Base-by-base conservation (phyloP, 164 flowering plant species). In the Akebia trifoliata region DNA sequence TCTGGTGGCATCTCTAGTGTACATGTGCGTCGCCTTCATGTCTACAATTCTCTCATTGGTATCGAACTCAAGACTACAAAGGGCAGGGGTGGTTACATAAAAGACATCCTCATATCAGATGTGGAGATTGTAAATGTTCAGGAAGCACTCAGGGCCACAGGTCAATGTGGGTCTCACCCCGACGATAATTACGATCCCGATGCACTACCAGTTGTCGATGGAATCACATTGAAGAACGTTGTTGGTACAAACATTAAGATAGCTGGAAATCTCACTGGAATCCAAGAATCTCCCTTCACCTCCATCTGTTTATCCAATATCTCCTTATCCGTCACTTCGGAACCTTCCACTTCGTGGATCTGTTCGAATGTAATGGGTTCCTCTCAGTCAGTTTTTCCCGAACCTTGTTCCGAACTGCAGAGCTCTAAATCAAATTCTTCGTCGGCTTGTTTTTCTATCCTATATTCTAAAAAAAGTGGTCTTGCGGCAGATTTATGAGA, bases 1-100 rank as follows among this genome's bases (percentile, higher is more conserved):
- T 88, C 96, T 2, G 96, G 96, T 52, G 93, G 90, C 50, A 75
- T 84, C 44, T 79, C 84, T 9, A 32, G 67, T 18, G 56, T 87
- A 10, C 69, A 63, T 2, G 83, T 54, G 0, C 81, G 82, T 56
- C 49, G 66, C 25, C 55, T 81, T 31, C 57, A 59, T 24, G 11
- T 85, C 2, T 64, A 45, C 14, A 60, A 79, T 58, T 80, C 93
- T 0, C 56, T 39, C 18, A 35, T 43, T 6, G 96, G 83, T 0
- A 68, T 87, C 36, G 29, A 56, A 14, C 40, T 87, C 20, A 81
- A 70, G 66, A 83, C 92, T 15, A 50, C 76, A 6, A 49, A 12
- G 45, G 87, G 90, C 36, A 75, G 92, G 40, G 87, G 87, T 4
- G 90, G 92, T 15, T 83, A 65, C 50, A 66, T 85, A 2, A 59